Percentiles rank a stretch among this genome's conserved stretches.
These are phyloP conservation scores for Colletotrichum sp. DNA, from an alignment of 2,329 filamentous ascomycete genomes.

Conservation along the genomic window DNA sequence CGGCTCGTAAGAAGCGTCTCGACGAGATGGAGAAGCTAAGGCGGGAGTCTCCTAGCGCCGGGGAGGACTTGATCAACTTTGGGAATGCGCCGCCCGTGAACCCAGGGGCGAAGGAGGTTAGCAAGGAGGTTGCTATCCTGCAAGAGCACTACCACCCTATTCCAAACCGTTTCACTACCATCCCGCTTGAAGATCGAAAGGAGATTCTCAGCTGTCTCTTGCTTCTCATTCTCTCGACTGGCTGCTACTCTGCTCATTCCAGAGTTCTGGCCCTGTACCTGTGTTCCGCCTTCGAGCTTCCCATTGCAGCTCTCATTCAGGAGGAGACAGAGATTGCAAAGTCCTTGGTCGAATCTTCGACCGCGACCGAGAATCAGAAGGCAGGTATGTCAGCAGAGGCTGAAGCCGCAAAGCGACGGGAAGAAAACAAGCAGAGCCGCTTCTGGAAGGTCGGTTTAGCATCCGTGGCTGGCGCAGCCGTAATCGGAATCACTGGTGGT, in stretches of 20 bases:
- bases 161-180: constrained; percentile 57
- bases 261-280: constrained; percentile 72
- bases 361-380: constrained; percentile 40
- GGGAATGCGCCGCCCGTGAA: constrained; percentile 30
- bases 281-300: constrained; percentile 69
- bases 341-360: constrained; percentile 72
- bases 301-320: constrained; percentile 64
- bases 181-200: constrained; percentile 62
- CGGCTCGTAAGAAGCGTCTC: constrained; percentile 50
- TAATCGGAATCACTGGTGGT: constrained; percentile 91
- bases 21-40: constrained; percentile 45
- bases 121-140: constrained; percentile 47
- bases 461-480: constrained; percentile 83
- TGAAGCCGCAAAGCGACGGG: constrained; percentile 74
- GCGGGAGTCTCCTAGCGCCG: constrained; percentile 37
- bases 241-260: constrained; percentile 78
- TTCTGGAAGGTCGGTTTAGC: constrained; percentile 93
- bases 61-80: constrained; percentile 47
- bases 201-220: constrained; percentile 74
- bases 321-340: constrained; percentile 80
- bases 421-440: constrained; percentile 72
- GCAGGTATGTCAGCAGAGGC: constrained; percentile 72
- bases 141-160: constrained; percentile 60
- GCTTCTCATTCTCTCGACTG: constrained; percentile 72
- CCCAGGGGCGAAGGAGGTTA: constrained; percentile 32